Base-by-base conservation (phyloP, 2,329 filamentous ascomycete genomes). In the Alternaria atra region DNA sequence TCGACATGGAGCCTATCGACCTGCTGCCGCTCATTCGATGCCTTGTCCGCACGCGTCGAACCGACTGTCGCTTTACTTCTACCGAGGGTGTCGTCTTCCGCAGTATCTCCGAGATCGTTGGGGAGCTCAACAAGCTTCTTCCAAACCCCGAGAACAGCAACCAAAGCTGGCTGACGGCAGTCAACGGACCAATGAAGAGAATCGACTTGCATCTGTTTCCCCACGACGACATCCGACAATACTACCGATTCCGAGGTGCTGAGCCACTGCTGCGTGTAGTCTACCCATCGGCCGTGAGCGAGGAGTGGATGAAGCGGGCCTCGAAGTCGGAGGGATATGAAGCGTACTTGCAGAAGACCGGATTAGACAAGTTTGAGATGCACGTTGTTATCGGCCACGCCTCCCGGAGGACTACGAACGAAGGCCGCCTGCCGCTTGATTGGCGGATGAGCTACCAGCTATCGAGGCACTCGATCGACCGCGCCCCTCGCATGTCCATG, bases 1-100 rank as follows among this genome's bases (percentile, higher is more conserved):
- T 64, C 43, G 62, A 64, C 55, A 64, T 64, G 62, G 59, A 62
- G 47, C 62, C 62, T 25, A 64, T 64, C 39, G 62, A 64, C 32
- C 37, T 64, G 12, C 48, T 64, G n/a, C 62, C 62, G 5, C 39
- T 64, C 12, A 44, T 64, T 15, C 47, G 59, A 29, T 47, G 53
- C 51, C 62, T 64, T 17, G 52, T 54, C n/a, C 59, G 55, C 32
- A 56, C 52, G 3, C 42, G 42, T 25, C 55, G 55, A 5, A 53
- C 59, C 42, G 43, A 62, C 27, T 51, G 42, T 52, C 52, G 55
- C 6, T 64, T 64, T 20, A 54, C 52, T 2, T 62, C 62, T 7
- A 59, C 59, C 8, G 62, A 64, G 27, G 62, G 62, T 7, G 62
- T 64, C 7, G 59, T 64, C 32, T 64, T 64, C 59, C 48, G 50